Evolutionary conservation across 2,329 filamentous ascomycete genomes (phyloP).

Genomic region (Thelonectria blattea): DNA sequence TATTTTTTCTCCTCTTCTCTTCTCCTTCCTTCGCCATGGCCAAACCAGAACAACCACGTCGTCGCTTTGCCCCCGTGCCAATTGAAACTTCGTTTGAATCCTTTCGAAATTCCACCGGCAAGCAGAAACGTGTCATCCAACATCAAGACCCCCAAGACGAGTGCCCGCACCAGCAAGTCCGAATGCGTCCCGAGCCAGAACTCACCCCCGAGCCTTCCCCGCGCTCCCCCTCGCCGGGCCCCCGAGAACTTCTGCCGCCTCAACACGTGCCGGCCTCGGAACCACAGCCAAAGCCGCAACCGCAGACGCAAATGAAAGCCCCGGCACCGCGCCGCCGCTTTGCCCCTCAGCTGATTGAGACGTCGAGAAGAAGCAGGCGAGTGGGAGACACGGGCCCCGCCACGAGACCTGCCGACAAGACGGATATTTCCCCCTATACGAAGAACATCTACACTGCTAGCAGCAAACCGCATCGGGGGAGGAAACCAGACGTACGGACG

Average conservation of each 20-base stretch:
- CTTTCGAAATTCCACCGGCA: conserved; percentile 51
- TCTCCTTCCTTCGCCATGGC: conserved; percentile 48
- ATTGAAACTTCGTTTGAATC: conserved; percentile 75
- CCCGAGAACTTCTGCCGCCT: conserved; percentile 43
- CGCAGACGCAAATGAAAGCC: not conserved
- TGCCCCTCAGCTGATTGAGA: conserved; percentile 81
- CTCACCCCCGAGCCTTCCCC: conserved; percentile 61
- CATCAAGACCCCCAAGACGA: conserved; percentile 18
- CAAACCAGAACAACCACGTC: conserved; percentile 50
- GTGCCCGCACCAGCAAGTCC: conserved; percentile 23
- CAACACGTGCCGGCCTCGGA: not conserved
- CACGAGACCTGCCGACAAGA: conserved; percentile 70
- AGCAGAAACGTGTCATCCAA: conserved; percentile 27
- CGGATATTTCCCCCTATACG: conserved; percentile 71
- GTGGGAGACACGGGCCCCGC: conserved; percentile 68
- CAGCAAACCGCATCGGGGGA: conserved; percentile 49
- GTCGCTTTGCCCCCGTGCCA: conserved; percentile 71
- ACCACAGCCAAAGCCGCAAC: conserved; percentile 34
- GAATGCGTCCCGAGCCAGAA: conserved; percentile 61
- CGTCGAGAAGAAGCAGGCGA: conserved; percentile 73
- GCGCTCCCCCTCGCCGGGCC: conserved; percentile 53
- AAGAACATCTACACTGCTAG: conserved; percentile 63
- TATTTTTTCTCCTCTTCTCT: conserved; percentile 38
- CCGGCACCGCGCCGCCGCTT: conserved; percentile 60
- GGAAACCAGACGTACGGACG: conserved; percentile 37